phyloP scores from a whole-genome alignment of 345 rosid genomes.

The Turnera subulata region DNA sequence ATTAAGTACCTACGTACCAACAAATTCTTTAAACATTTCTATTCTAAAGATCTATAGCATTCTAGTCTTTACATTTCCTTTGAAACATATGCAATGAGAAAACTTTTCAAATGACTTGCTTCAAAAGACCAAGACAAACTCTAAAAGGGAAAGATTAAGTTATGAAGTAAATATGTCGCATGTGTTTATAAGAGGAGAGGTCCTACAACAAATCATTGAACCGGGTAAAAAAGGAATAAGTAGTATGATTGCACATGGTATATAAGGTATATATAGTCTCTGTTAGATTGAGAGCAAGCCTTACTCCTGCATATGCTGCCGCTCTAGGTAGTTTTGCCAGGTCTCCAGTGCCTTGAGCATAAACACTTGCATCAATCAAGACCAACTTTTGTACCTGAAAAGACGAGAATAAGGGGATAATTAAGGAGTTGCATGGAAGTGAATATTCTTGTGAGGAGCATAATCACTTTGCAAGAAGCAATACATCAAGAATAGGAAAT shows the following conservation, averaged over 20 bases:
- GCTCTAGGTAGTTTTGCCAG: conserved; percentile 64
- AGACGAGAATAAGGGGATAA: not conserved
- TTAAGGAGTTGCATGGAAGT: not conserved
- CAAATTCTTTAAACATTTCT: too few relatives aligned
- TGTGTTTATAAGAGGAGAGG: not conserved
- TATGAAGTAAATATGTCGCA: not conserved
- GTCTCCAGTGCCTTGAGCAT: conserved; percentile 86
- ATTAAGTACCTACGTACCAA: too few relatives aligned
- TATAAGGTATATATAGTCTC: not conserved
- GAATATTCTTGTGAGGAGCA: too few relatives aligned
- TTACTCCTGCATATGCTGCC: conserved; percentile 85
- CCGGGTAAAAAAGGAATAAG: not conserved
- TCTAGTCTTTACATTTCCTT: too few relatives aligned
- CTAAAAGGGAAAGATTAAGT: not conserved
- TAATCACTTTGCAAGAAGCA: too few relatives aligned
- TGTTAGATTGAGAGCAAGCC: conserved; percentile 16
- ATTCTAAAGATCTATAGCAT: too few relatives aligned
- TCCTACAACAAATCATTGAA: not conserved
- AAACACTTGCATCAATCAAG: conserved; percentile 87
- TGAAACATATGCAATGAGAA: too few relatives aligned
- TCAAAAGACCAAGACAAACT: not conserved
- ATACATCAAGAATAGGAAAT: too few relatives aligned
- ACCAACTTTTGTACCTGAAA: conserved; percentile 69
- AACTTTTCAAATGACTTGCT: too few relatives aligned
- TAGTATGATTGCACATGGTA: not conserved